These are phyloP conservation scores for Camellia japonica DNA, from an alignment of 148 eudicot species.

Conservation along the genomic window DNA sequence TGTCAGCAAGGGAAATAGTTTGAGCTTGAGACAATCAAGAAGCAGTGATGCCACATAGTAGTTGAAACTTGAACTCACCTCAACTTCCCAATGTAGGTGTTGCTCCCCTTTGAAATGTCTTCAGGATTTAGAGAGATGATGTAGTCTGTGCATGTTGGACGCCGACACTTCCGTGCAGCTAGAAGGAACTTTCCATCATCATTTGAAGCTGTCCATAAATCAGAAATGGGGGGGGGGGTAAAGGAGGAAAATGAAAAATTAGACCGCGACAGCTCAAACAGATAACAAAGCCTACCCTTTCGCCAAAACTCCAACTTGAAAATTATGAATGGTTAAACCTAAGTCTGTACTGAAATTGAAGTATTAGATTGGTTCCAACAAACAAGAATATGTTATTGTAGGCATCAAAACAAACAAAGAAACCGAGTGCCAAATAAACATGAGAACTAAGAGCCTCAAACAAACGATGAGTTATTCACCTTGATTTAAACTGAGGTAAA, in stretches of 20 bases:
- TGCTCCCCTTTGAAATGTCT: conserved; percentile 63
- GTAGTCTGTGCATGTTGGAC: conserved; percentile 82
- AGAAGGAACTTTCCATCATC: conserved; percentile 89
- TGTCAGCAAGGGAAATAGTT: conserved; percentile 21
- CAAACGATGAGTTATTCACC: conserved; percentile 31
- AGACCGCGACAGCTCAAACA: no score
- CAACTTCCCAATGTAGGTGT: conserved; percentile 79
- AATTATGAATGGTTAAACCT: not conserved
- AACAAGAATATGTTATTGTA: no score
- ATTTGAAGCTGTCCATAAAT: conserved; percentile 47
- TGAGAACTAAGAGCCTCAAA: not conserved
- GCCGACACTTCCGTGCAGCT: conserved; percentile 74
- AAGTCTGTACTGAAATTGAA: no score
- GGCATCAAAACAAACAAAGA: no score
- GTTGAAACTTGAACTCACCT: conserved; percentile 45
- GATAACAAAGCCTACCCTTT: no score
- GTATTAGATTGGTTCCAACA: no score
- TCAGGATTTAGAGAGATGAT: conserved; percentile 66
- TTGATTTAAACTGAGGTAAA: conserved; percentile 59
- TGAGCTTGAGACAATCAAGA: not conserved
- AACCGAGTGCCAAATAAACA: no score
- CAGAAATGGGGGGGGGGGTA: not conserved
- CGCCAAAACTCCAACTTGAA: not conserved
- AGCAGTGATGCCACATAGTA: not conserved
- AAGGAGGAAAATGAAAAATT: no score